Evolutionary conservation across 1,139 yeast genomes (phyloP), one percentile per base, ranked within the genome.

Genomic region (Pichia sp.): DNA sequence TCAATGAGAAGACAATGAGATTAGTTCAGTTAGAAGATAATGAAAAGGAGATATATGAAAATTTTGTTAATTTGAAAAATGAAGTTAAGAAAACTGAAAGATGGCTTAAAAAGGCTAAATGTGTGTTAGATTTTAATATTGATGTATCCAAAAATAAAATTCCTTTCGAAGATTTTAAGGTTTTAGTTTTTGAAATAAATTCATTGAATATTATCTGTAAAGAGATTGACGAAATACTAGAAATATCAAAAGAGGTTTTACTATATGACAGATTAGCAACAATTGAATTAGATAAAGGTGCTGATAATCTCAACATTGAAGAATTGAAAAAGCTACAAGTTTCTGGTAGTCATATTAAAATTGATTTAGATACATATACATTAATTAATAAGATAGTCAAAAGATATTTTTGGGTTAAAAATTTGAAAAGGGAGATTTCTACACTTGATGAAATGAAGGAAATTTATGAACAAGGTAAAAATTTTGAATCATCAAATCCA

Each of bases 171-270:
- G 54, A 56, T 23, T 55, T 73, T 31, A 65, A 68, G 42, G 42
- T 42, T 3, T 55, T 84, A 25, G 59, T 82, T 7, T 68, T 66
- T 10, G 69, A 68, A 41, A 74, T 82, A 7, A 75, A 80, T 1
- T 55, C 60, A 0, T 57, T 82, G 42, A 72, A 75, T 25, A 76
- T 83, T 47, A 61, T 70, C 4, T 67, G 79, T 32, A 70, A 78
- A 1, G 92, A 83, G 57, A 69, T 79, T 47, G 81, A 75, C n/a
- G 80, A 75, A 53, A 62, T 84, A 8, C 51, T 72, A 10, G 82
- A 76, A 50, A 70, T 80, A 43, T 73, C 74, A 24, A 62, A 58
- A 32, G 84, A 79, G 52, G 71, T 84, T 39, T 71, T 69, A 42
- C 70, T 70, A 41, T 84, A 74, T 59, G 80, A 76, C 50, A 62